These are phyloP conservation scores for Amaranthus palmeri DNA, from an alignment of 148 eudicot genomes.

Conservation along the genomic window DNA sequence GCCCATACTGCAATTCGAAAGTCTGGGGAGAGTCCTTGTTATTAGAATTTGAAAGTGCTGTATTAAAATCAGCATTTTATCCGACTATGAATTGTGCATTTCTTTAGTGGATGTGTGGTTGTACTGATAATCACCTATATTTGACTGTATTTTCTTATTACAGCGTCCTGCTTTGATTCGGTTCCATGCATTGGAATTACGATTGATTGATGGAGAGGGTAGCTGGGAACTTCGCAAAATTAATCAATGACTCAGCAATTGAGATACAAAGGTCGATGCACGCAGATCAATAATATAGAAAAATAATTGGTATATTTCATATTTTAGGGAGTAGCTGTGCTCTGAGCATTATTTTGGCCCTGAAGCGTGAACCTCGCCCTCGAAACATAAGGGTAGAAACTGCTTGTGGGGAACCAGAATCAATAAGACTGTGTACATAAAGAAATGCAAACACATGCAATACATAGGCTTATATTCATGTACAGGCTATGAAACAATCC, in stretches of 20 bases:
- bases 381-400: neutral
- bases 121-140: neutral
- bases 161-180: slow-evolving; percentile 97
- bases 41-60: neutral
- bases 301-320: neutral
- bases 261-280: neutral
- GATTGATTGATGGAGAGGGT: slow-evolving; percentile 92
- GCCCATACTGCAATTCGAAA: neutral
- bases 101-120: neutral
- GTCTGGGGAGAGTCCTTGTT: too few species aligned
- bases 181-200: slow-evolving; percentile 71
- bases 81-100: neutral
- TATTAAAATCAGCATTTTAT: neutral
- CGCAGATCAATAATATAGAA: neutral
- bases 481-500: slow-evolving; percentile 15
- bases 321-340: neutral
- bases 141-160: neutral
- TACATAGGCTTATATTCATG: slow-evolving; percentile 7
- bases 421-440: slow-evolving; percentile 5
- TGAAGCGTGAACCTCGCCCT: neutral
- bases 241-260: slow-evolving; percentile 16
- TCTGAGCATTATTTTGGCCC: slow-evolving; percentile 18
- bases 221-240: slow-evolving; percentile 82
- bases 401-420: neutral
- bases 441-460: slow-evolving; percentile 5